These are phyloP conservation scores for Citrus glauca DNA, from an alignment of 345 rosid genomes.

Conservation along the genomic window DNA sequence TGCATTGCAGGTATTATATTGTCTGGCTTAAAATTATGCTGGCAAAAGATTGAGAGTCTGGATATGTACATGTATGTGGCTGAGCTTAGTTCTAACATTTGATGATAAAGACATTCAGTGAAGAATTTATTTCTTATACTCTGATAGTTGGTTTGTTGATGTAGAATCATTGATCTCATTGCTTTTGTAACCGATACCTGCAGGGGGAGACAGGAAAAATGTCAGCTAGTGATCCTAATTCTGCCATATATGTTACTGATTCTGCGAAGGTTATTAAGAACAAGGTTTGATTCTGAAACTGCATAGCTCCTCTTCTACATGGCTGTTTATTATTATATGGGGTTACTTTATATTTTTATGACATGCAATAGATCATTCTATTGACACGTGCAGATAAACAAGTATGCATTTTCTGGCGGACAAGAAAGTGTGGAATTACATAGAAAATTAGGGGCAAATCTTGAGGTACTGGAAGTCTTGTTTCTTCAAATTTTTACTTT, in stretches of 20 bases:
- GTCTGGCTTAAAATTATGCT: background rate
- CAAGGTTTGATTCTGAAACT: constrained; percentile 50
- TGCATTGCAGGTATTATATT: constrained; percentile 62
- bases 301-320: background rate
- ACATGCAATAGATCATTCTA: background rate
- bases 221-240: constrained; percentile 98
- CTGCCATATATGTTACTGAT: constrained; percentile 92
- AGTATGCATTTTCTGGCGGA: constrained; percentile 81
- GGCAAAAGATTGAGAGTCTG: background rate
- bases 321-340: background rate
- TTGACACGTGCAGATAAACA: constrained; percentile 56
- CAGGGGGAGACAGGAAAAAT: constrained; percentile 97
- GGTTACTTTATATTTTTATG: background rate
- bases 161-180: background rate
- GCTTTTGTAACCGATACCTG: constrained; percentile 8
- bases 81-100: background rate
- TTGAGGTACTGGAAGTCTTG: constrained; percentile 54
- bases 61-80: background rate
- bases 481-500: background rate
- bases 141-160: background rate
- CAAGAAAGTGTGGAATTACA: constrained; percentile 71
- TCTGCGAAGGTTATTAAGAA: constrained; percentile 66
- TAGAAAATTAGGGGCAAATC: constrained; percentile 73
- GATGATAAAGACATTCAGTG: background rate
- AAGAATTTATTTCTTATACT: background rate